Evolutionary conservation across 495 filamentous ascomycete genomes (phyloP), one percentile per base, ranked within the genome.

Genomic region (Penicillium verhagenii): DNA sequence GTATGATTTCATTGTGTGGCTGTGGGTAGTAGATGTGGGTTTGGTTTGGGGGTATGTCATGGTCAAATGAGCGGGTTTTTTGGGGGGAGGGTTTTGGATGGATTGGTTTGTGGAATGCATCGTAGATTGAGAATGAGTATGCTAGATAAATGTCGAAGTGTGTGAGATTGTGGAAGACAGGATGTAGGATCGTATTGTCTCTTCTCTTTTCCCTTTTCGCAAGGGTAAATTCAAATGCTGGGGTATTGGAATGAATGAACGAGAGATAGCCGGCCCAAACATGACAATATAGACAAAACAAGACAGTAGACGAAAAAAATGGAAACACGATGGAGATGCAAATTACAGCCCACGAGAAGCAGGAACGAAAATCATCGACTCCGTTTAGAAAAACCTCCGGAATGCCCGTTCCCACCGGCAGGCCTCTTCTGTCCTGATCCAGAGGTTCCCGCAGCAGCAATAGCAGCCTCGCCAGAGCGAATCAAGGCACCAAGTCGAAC

Each of bases 401-500:
- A 54, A 25, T 56, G n/a, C n/a, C n/a, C n/a, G n/a, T n/a, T 61
- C 29, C 60, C 70, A 14, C 61, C 62, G 40, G 72, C 67, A 6
- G 66, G 66, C 14, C 73, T 61, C 60, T 79, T 79, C 39, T 69
- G 67, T 8, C 71, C 68, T 33, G 45, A 10, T 16, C 14, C 54
- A n/a, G 48, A 35, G 7, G 39, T 37, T 18, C 46, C 45, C 18
- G 16, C 47, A 14, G 55, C 24, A n/a, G 46, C 44, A n/a, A n/a
- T n/a, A 21, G 48, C 60, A 13, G 66, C 56, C 54, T 73, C 71
- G 16, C 67, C 68, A 43, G 48, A 48, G 19, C 69, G 71, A 11
- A 75, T 57, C 18, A 76, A 37, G 0, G 60, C 50, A 9, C 52
- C 63, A 10, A 78, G 58, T 29, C 67, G 66, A 19, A 72, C 50